These are phyloP conservation scores for Neurospora terricola DNA, from an alignment of 495 filamentous ascomycete genomes.

Conservation along the genomic window DNA sequence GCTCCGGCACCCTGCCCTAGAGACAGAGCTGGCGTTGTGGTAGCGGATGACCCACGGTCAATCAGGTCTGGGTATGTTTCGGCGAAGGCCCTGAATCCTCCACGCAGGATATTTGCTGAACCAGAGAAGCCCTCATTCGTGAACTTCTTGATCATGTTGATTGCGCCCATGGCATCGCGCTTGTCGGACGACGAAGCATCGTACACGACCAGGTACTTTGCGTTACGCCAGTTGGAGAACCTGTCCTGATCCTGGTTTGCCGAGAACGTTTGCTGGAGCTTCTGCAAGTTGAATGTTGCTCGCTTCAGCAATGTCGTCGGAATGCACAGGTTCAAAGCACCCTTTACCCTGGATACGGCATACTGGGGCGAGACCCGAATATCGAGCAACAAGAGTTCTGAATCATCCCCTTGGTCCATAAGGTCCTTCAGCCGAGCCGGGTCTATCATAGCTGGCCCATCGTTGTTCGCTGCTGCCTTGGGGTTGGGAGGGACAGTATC, in stretches of 20 bases:
- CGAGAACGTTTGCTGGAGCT: constrained; percentile 80
- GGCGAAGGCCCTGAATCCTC: constrained; percentile 45
- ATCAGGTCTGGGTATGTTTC: constrained; percentile 36
- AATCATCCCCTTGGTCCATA: constrained; percentile 41
- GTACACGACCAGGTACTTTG: constrained; percentile 75
- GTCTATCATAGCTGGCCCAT: constrained; percentile 47
- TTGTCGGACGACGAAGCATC: constrained; percentile 64
- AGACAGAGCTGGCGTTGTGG: constrained; percentile 22
- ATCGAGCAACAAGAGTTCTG: constrained; percentile 69
- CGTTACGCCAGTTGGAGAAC: constrained; percentile 67
- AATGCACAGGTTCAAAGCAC: constrained; percentile 86
- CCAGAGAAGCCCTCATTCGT: constrained; percentile 74
- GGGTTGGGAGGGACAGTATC: constrained; percentile 44
- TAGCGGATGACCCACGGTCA: constrained; percentile 27
- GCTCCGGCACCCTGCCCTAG: constrained; percentile 21
- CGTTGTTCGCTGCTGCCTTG: constrained; percentile 23
- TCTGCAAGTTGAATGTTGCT: constrained; percentile 82
- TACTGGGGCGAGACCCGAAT: constrained; percentile 80
- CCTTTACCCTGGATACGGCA: constrained; percentile 58
- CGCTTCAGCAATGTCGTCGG: constrained; percentile 90
- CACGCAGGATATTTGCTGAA: constrained; percentile 56
- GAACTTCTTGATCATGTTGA: constrained; percentile 91
- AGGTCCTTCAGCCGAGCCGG: constrained; percentile 56
- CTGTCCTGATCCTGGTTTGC: constrained; percentile 58
- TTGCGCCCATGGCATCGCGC: constrained; percentile 65